Evolutionary conservation across 2,329 filamentous ascomycete species (phyloP), one percentile per base, ranked within the genome.

Genomic region (Ceratocystis destructans): DNA sequence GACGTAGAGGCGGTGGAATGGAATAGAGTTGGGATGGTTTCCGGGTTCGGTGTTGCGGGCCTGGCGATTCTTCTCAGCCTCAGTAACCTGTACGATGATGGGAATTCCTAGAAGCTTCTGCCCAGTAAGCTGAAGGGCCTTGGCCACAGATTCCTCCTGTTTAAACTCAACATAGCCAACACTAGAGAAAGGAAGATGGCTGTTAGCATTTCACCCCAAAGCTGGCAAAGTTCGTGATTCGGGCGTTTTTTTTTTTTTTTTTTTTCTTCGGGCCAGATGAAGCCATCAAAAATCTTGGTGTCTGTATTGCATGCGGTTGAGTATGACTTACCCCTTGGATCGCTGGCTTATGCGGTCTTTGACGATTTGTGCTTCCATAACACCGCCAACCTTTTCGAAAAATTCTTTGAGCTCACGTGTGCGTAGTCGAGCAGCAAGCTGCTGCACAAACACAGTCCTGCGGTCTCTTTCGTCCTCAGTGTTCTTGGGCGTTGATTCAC

Each of bases 81-180:
- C 94, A 72, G 94, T 97, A 75, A 96, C 86, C 78, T 97, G 93
- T 66, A 93, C 95, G 73, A 99, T 99, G 75, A 99, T 95, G 68
- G 94, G 94, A 71, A 99, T 96, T 82, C 91, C 92, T 87, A 96
- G 82, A 78, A 99, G 87, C 79, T 94, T 96, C 80, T 97, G 93
- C 78, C 94, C 94, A 76, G 94, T 99, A 81, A 99, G 91, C 80
- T 96, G 89, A 75, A 99, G 89, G 74, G 95, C 94, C 79, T 89
- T 87, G 73, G 87, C 82, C 72, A 99, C 93, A 71, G 92, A 95
- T 72, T 95, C 90, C 83, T 97, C 93, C 74, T 89, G 86, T 76
- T 92, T 95, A 78, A 99, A 99, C 81, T 99, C 94, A 80, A 99
- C 95, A 74, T 99, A 99, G 75, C 95, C 94, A 76, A 99, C 94